Evolutionary conservation across 306 rosid genomes (phyloP).

Genomic region (Fragaria iinumae): DNA sequence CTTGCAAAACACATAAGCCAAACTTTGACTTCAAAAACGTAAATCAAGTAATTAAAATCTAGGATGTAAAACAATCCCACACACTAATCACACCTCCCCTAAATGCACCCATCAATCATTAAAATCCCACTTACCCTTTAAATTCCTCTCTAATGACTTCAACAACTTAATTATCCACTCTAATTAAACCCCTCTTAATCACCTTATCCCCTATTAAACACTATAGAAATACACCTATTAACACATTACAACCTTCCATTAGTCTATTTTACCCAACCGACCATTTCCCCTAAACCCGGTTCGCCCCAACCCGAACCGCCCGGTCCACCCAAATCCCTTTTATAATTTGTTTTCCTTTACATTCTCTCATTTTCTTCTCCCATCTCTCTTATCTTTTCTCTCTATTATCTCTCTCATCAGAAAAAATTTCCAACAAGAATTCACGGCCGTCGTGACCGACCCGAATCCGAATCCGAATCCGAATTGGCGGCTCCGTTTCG

Average conservation of each 20-base stretch:
- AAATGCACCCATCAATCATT: not conserved
- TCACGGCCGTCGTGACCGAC: constrained; percentile 39
- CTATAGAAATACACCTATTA: not conserved
- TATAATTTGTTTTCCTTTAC: constrained; percentile 31
- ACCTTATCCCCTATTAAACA: not conserved
- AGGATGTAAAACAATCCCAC: not conserved
- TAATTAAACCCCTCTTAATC: not conserved
- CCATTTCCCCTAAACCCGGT: not conserved
- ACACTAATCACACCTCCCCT: not conserved
- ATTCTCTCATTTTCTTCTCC: constrained; percentile 16
- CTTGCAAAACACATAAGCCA: not conserved
- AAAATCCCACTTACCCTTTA: not conserved
- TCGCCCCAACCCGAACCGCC: not conserved
- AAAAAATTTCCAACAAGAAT: constrained; percentile 20
- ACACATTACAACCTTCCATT: constrained; percentile 9
- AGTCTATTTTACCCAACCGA: constrained; percentile 3
- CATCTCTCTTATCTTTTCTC: constrained; percentile 43
- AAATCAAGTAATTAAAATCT: not conserved
- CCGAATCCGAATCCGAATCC: constrained; percentile 41
- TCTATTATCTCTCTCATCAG: constrained; percentile 27
- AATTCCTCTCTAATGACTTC: not conserved
- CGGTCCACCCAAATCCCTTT: constrained; percentile 15
- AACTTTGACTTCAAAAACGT: not conserved
- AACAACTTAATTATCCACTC: not conserved
- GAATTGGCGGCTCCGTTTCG: constrained; percentile 37